Evolutionary conservation across 805 yeast genomes (phyloP).

Genomic region (Starmerella roubikii): DNA sequence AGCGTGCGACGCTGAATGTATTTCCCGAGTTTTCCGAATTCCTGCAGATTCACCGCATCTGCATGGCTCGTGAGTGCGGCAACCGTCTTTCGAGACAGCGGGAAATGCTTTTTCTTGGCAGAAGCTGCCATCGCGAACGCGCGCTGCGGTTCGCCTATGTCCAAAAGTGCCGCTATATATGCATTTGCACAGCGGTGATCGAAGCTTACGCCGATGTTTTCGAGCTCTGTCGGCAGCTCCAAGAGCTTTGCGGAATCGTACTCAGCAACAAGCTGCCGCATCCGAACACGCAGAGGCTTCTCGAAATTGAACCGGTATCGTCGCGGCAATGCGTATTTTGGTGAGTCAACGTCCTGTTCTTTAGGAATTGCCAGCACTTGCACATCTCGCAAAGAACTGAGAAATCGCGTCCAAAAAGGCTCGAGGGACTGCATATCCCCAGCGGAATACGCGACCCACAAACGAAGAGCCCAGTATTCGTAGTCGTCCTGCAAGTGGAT

Average conservation of each 20-base stretch:
- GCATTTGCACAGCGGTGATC: slow-evolving; percentile 2
- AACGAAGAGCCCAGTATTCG: slow-evolving; percentile 12
- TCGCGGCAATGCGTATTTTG: slow-evolving; percentile 9
- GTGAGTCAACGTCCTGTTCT: not conserved
- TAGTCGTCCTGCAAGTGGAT: slow-evolving; percentile 1
- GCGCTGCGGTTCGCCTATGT: not conserved
- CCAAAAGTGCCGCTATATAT: slow-evolving; percentile 3
- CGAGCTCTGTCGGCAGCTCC: slow-evolving; percentile 8
- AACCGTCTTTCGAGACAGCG: not conserved
- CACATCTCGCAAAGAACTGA: slow-evolving; percentile 1
- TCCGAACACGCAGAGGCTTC: slow-evolving; percentile 6
- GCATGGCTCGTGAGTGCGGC: not conserved
- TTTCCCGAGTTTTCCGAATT: slow-evolving; percentile 4
- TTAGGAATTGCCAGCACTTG: slow-evolving; percentile 5
- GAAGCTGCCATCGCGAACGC: slow-evolving; percentile 5
- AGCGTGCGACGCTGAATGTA: not conserved
- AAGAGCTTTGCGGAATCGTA: slow-evolving; percentile 1
- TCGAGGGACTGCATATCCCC: slow-evolving; percentile 1
- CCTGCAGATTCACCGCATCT: not conserved
- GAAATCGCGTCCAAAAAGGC: slow-evolving; percentile 13
- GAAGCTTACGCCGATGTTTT: slow-evolving; percentile 5
- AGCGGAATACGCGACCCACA: slow-evolving; percentile 11
- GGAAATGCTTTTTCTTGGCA: not conserved
- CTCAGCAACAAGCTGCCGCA: slow-evolving; percentile 5
- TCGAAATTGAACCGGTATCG: slow-evolving; percentile 11